Evolutionary conservation across 192 early-diverging fungal species (phyloP).

Genomic region (Linnemannia schmuckeri): DNA sequence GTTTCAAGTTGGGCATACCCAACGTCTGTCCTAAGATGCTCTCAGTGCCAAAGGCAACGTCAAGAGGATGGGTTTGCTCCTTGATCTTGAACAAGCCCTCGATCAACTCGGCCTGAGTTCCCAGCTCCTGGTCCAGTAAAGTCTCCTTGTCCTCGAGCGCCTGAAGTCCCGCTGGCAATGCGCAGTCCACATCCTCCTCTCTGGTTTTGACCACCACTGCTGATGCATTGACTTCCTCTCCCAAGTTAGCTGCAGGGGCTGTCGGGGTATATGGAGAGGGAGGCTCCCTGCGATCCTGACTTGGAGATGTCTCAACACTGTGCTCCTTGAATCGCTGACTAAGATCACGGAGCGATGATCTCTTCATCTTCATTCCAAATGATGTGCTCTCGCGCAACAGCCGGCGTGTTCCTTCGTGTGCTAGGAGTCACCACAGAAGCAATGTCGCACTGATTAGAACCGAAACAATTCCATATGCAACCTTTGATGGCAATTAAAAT

Average conservation of each 20-base stretch:
- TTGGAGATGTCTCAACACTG: conserved; percentile 11
- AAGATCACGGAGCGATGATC: conserved; percentile 37
- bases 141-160: conserved; percentile 28
- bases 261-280: conserved; percentile 37
- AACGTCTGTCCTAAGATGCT: conserved; percentile 15
- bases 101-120: conserved; percentile 30
- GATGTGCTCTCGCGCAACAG: conserved; percentile 42
- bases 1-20: conserved; percentile 15
- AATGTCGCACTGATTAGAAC: background rate
- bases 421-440: background rate
- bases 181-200: conserved; percentile 48
- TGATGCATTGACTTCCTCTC: background rate
- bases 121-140: conserved; percentile 26
- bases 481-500: background rate
- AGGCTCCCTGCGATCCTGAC: conserved; percentile 7
- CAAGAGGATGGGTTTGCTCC: conserved; percentile 11
- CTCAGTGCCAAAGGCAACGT: conserved; percentile 16
- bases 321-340: conserved; percentile 38
- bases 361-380: conserved; percentile 32
- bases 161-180: conserved; percentile 29
- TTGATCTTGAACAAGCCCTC: conserved; percentile 27
- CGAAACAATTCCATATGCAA: background rate
- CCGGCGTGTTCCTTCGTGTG: conserved; percentile 26
- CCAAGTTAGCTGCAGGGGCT: background rate
- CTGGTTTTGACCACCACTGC: conserved; percentile 9